Base-by-base conservation (phyloP, 2,329 filamentous ascomycete species). In the Fusarium concolor region DNA sequence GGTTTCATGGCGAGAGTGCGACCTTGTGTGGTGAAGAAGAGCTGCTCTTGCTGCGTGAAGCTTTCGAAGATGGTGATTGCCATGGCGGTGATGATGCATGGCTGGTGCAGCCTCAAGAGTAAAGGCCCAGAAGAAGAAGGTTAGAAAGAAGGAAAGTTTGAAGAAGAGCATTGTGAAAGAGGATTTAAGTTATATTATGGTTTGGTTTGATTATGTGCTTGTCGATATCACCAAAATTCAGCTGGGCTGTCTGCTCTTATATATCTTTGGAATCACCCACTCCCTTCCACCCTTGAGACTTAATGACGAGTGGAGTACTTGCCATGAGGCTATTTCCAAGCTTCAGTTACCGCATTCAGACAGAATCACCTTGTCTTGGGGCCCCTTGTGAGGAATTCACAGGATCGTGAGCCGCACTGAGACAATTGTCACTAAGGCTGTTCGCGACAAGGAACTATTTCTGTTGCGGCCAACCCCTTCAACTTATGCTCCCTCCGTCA, bases 11-110 rank as follows among this genome's bases (percentile, higher is more conserved):
- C 43, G 45, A 18, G 39, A 35, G 20, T 62, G 41, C 4, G 63
- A 52, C 28, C 49, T 73, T 38, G 45, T 24, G 43, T 50, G 61
- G 22, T 55, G 62, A 29, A 61, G 57, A 71, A 79, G 59, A 74
- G 80, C 69, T 78, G 71, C 79, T 81, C 79, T 80, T 81, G 57
- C 39, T 20, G 51, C 52, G 42, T 75, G 69, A 29, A 67, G 24
- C 10, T 29, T 31, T 46, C 52, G 65, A 52, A 74, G 70, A 39
- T 56, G 66, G 20, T 56, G 53, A 38, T 51, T 62, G 31, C 70
- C 68, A 44, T 61, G 66, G 9, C 50, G 62, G 52, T 74, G 72
- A 49, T 58, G 62, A n/a, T 68, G 66, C 52, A 60, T 55, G 12
- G 72, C 50, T 18, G 75, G 75, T 26, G 71, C 74, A 18, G 75